Evolutionary conservation across 179 eudicot genomes (phyloP).

Genomic region (Silene noctiflora): DNA sequence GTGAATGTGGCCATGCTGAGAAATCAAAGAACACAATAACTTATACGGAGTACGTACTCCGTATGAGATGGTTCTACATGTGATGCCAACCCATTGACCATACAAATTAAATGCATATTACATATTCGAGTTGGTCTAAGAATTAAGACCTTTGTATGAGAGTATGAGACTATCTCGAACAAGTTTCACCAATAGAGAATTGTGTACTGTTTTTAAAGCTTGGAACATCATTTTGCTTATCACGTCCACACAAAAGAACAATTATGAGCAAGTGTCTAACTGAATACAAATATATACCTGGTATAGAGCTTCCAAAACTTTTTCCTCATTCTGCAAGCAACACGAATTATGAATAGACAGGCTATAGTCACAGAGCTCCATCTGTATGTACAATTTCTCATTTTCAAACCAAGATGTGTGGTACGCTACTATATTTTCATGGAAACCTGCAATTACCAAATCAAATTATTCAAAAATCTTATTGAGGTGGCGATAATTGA

Average conservation of each 20-base stretch:
- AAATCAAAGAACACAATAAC: no score
- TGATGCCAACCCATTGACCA: no score
- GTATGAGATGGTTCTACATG: neutral
- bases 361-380: constrained; percentile 87
- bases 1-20: no score
- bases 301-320: constrained; percentile 52
- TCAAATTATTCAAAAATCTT: constrained; percentile 3
- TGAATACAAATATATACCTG: constrained; percentile 43
- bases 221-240: neutral
- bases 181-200: neutral
- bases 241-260: neutral
- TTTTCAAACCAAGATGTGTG: constrained; percentile 87
- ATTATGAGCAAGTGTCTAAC: neutral
- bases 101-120: neutral
- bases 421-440: constrained; percentile 72
- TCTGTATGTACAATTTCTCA: constrained; percentile 75
- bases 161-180: neutral
- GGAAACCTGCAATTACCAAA: constrained; percentile 49
- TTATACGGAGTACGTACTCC: no score
- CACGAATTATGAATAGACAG: constrained; percentile 42
- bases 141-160: neutral
- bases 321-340: constrained; percentile 43
- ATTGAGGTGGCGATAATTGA: no score
- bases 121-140: neutral
- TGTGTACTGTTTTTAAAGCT: neutral